Evolutionary conservation across 495 filamentous ascomycete genomes (phyloP), one percentile per base, ranked within the genome.

Genomic region (Apodospora peruviana): DNA sequence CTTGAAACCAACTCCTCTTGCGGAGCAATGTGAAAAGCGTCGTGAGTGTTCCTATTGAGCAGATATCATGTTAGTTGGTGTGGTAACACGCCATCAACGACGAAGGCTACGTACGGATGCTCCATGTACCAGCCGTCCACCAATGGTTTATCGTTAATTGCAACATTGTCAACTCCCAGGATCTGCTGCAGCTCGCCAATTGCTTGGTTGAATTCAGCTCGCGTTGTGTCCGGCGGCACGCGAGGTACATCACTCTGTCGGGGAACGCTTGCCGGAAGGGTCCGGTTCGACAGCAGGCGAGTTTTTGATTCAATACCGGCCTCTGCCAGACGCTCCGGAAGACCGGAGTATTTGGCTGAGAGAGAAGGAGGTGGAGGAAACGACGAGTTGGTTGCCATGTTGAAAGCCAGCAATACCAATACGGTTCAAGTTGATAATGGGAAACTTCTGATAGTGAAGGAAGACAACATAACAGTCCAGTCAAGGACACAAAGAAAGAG

Each of bases 71-170:
- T n/a, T 12, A 32, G 7, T 32, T 10, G 36, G 1, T 17, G 18
- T 2, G 14, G 2, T 16, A 38, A 3, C 5, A 5, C 2, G 2
- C n/a, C 18, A 42, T n/a, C n/a, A n/a, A n/a, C n/a, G n/a, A n/a
- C n/a, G n/a, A n/a, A n/a, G n/a, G n/a, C n/a, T n/a, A n/a, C 43
- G 8, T 45, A 45, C 43, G 71, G 71, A 37, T 72, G 70, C 45
- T 76, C 70, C 35, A 74, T 60, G 39, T 74, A 73, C 73, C 71
- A 74, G 21, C 71, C 71, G 53, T 74, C 70, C 16, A 59, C 59
- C 4, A 68, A 54, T 2, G 56, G 59, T 38, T 67, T 60, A 47
- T 76, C 67, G 48, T 70, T 73, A 40, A 74, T 45, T 19, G 64
- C 69, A 4, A 74, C 70, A 44, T 70, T 65, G 17, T 58, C 62